Percentiles rank a stretch among this genome's conserved stretches.
Conservation (phyloP, 2,329 filamentous ascomycete genomes). For the Penicillium sp. region DNA sequence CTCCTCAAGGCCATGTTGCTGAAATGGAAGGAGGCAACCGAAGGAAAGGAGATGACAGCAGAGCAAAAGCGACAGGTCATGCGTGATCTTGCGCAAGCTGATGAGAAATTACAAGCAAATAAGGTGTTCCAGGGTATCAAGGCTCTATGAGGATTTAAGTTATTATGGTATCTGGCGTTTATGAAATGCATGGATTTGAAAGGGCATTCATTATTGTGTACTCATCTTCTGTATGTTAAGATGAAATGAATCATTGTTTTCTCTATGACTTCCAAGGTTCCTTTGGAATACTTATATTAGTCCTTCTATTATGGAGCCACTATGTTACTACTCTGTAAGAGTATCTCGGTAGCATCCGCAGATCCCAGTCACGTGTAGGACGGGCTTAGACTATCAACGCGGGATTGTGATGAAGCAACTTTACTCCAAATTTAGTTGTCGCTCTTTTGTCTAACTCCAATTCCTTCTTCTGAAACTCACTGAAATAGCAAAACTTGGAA, state of each 20-base stretch:
- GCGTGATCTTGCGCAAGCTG: slow-evolving; percentile 72
- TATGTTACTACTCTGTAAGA: neutral
- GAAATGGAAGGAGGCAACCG: slow-evolving; percentile 76
- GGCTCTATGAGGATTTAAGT: slow-evolving; percentile 37
- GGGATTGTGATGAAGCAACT: slow-evolving; percentile 9
- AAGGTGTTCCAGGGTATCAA: slow-evolving; percentile 52
- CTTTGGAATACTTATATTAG: neutral
- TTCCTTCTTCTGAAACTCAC: neutral
- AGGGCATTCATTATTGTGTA: slow-evolving; percentile 12
- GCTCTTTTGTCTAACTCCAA: neutral
- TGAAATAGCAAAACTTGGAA: neutral
- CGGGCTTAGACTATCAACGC: slow-evolving; percentile 20
- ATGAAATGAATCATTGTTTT: neutral
- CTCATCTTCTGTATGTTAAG: neutral
- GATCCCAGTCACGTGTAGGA: slow-evolving; percentile 19
- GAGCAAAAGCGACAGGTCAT: slow-evolving; percentile 77
- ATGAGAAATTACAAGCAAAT: slow-evolving; percentile 63
- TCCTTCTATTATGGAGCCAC: neutral
- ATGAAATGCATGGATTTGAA: slow-evolving; percentile 3
- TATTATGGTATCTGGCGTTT: slow-evolving; percentile 17
- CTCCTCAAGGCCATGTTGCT: slow-evolving; percentile 80
- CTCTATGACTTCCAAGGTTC: neutral
- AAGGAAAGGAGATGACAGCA: slow-evolving; percentile 60
- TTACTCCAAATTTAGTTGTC: neutral
- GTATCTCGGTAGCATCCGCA: neutral